Base-by-base conservation (phyloP, 306 rosid genomes). In the Cicer yamashitae region DNA sequence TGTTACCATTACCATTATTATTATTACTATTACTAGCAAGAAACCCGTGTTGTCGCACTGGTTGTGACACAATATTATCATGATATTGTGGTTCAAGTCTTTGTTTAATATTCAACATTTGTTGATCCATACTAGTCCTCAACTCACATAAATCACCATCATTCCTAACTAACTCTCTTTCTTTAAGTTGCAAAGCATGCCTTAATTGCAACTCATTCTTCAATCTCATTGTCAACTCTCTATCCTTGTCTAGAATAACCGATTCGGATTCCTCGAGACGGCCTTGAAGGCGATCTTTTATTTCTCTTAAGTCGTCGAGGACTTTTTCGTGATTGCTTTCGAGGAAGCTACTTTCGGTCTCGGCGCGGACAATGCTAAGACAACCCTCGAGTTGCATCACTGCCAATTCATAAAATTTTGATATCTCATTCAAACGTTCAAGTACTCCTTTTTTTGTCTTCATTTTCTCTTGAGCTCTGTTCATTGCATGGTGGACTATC, bases 301-400 rank as follows among this genome's bases (percentile, higher is more conserved):
- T 90, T 43, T 89, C 90, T 46, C 80, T 70, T 79, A 94, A 74
- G 56, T 91, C 99, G 0, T 84, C 56, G 2, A 90, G 85, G 6
- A 90, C 82, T 58, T 91, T 90, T 63, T 89, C 96, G 3, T 89
- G 88, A 17, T 80, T 83, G 78, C 79, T 81, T 38, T 93, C 96
- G 1, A 82, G 89, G 40, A 14, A 45, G 48, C 73, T 73, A 77
- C 62, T 83, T 37, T 84, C 87, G 1, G 84, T 82, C 69, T 89
- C 96, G 25, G 85, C 79, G 43, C 83, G 85, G 9, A 92, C 92
- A 82, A 94, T 89, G 83, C 75, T 84, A 18, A 89, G 47, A 46
- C 97, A 94, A 8, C 97, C 99, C 68, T 94, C 97, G 6, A 94
- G 80, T 51, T 94, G 97, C 96, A 92, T 85, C 8, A 91, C 96